These are phyloP conservation scores for Dactylis glomerata DNA, from an alignment of 176 grass and related monocot species.

Conservation along the genomic window DNA sequence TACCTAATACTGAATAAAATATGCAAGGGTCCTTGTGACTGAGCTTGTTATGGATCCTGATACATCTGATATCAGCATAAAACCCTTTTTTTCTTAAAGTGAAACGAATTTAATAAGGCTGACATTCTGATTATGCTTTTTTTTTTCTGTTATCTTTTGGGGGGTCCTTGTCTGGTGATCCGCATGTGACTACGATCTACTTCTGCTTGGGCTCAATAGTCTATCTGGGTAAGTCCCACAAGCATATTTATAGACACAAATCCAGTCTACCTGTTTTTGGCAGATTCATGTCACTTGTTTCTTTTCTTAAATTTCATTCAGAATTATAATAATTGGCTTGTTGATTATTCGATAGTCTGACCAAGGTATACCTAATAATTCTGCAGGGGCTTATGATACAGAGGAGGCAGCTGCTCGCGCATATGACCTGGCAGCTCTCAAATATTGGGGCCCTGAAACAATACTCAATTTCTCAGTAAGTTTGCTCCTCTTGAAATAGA, in stretches of 20 bases:
- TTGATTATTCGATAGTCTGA: neutral
- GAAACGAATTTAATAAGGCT: constrained; percentile 55
- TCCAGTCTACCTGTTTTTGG: constrained; percentile 18
- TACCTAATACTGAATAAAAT: neutral
- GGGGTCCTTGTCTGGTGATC: constrained; percentile 38
- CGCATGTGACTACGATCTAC: constrained; percentile 50
- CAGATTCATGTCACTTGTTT: constrained; percentile 27
- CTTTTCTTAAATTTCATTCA: neutral
- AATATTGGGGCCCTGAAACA: constrained; percentile 76
- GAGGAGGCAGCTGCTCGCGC: constrained; percentile 79
- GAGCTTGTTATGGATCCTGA: constrained; percentile 10
- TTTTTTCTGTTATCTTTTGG: constrained; percentile 34
- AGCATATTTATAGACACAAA: neutral
- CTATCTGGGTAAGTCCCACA: constrained; percentile 66
- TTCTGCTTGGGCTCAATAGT: constrained; percentile 51
- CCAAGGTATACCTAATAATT: neutral
- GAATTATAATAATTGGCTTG: neutral
- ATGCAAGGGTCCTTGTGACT: neutral
- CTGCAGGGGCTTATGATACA: constrained; percentile 80
- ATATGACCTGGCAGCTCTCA: constrained; percentile 88
- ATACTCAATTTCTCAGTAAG: constrained; percentile 78
- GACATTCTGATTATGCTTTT: constrained; percentile 45
- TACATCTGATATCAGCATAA: constrained; percentile 25
- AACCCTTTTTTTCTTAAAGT: constrained; percentile 14
- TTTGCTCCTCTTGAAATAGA: neutral